phyloP scores from a whole-genome alignment of 1,139 yeast genomes.

The Hanseniaspora gamundiae region DNA sequence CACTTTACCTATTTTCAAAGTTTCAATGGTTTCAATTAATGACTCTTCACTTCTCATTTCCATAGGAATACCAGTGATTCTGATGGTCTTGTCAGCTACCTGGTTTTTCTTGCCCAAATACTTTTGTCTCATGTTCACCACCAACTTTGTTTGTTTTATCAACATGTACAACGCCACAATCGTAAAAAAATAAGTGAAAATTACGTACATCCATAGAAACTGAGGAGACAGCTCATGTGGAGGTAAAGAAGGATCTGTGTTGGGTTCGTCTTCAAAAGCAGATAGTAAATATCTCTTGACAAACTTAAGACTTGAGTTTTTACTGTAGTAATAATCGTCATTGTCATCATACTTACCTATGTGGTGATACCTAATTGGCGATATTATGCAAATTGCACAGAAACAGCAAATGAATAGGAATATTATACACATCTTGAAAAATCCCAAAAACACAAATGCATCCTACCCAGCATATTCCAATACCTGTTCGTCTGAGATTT shows the following conservation, averaged over 20 bases:
- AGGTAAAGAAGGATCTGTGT: slow-evolving; percentile 15
- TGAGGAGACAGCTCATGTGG: slow-evolving; percentile 8
- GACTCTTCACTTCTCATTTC: slow-evolving; percentile 58
- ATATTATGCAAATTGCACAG: slow-evolving; percentile 46
- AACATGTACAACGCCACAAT: slow-evolving; percentile 49
- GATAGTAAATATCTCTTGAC: background rate
- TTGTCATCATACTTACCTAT: slow-evolving; percentile 50
- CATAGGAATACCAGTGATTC: slow-evolving; percentile 86
- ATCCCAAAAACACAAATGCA: slow-evolving; percentile 73
- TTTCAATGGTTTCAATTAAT: slow-evolving; percentile 62
- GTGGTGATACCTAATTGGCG: slow-evolving; percentile 56
- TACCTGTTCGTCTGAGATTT: slow-evolving; percentile 61
- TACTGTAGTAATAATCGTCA: slow-evolving; percentile 14
- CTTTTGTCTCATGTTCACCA: slow-evolving; percentile 66
- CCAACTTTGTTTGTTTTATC: slow-evolving; percentile 54
- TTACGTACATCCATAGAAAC: slow-evolving; percentile 66
- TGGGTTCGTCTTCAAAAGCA: slow-evolving; percentile 10
- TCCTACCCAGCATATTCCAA: slow-evolving; percentile 87
- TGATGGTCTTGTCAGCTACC: slow-evolving; percentile 82
- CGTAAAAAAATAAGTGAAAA: slow-evolving; percentile 80
- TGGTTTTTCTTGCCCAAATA: slow-evolving; percentile 83
- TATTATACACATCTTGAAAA: slow-evolving; percentile 63
- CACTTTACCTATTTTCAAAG: slow-evolving; percentile 69
- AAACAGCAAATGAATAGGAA: slow-evolving; percentile 40
- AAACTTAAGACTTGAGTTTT: slow-evolving; percentile 7